A percentile compares a stretch with the other conserved stretches of the same genome.
Evolutionary conservation across 805 yeast genomes (phyloP).

Genomic region (Metschnikowia orientalis): DNA sequence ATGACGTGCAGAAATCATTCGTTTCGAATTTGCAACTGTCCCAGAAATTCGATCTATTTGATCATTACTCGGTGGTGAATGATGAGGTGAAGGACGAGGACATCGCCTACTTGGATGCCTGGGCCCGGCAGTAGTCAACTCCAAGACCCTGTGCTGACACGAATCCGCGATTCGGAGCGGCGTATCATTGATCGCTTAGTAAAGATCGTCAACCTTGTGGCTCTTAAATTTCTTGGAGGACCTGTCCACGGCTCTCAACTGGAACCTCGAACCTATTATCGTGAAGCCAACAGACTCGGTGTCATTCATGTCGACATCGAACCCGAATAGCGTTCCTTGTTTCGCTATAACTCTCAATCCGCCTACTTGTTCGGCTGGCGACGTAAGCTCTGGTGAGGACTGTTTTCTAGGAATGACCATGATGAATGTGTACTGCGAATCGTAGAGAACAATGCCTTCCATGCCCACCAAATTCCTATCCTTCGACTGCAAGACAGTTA

Average conservation of each 20-base stretch:
- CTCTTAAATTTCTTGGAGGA: conserved; percentile 81
- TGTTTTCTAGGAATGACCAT: conserved; percentile 49
- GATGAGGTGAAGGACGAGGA: conserved; percentile 35
- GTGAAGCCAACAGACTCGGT: conserved; percentile 48
- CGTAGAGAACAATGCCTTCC: conserved; percentile 79
- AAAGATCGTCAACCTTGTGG: conserved; percentile 60
- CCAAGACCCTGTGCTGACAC: neutral
- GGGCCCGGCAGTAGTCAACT: conserved; percentile 33
- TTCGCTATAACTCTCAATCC: conserved; percentile 67
- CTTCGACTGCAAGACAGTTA: conserved; percentile 54
- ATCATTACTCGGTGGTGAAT: conserved; percentile 37
- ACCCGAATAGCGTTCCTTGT: conserved; percentile 57
- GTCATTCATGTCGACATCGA: conserved; percentile 39
- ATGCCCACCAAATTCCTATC: conserved; percentile 57
- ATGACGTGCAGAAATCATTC: conserved; percentile 11
- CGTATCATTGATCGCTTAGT: conserved; percentile 17
- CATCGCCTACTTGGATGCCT: conserved; percentile 46
- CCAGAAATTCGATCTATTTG: conserved; percentile 37
- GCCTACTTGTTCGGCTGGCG: conserved; percentile 43
- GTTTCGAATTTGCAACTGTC: conserved; percentile 10
- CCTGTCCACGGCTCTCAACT: conserved; percentile 72
- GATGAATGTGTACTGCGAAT: conserved; percentile 68
- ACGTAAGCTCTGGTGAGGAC: conserved; percentile 15
- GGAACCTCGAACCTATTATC: conserved; percentile 74
- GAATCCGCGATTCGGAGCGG: neutral